Conservation (phyloP, 352 stramenopile genomes). For the Phytophthora sp. region DNA sequence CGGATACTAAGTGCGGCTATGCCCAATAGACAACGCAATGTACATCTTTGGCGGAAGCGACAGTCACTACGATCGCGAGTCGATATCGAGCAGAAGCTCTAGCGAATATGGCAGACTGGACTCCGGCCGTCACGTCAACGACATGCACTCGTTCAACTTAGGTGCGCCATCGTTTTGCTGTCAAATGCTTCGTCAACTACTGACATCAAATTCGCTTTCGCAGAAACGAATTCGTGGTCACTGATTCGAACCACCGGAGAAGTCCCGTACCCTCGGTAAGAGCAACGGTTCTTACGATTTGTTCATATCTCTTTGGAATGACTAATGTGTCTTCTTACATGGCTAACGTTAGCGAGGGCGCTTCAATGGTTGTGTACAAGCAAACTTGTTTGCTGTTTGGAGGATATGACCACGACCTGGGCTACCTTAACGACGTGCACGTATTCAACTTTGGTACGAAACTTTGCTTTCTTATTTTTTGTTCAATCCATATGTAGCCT, state of each 20-base stretch:
- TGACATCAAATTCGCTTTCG: slow-evolving; percentile 37
- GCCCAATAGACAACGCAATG: slow-evolving; percentile 44
- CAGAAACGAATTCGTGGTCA: slow-evolving; percentile 56
- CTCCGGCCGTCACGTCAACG: slow-evolving; percentile 89
- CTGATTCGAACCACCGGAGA: slow-evolving; percentile 46
- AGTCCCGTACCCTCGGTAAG: slow-evolving; percentile 73
- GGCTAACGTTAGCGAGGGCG: slow-evolving; percentile 63
- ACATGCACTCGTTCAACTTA: slow-evolving; percentile 98
- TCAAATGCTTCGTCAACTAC: neutral
- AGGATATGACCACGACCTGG: slow-evolving; percentile 94
- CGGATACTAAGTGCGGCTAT: too few relatives aligned
- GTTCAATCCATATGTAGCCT: too few relatives aligned
- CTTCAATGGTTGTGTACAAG: slow-evolving; percentile 92
- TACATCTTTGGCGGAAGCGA: slow-evolving; percentile 54
- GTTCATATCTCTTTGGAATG: neutral
- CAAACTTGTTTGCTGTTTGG: slow-evolving; percentile 95
- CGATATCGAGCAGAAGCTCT: slow-evolving; percentile 82
- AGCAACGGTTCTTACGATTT: neutral
- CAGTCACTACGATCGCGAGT: slow-evolving; percentile 56
- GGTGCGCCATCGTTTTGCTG: slow-evolving; percentile 50
- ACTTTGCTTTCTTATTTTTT: neutral
- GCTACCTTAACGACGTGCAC: slow-evolving; percentile 96
- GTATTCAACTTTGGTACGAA: slow-evolving; percentile 95
- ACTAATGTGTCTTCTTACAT: neutral
- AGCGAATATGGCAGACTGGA: slow-evolving; percentile 90